Conservation (phyloP, 2,329 filamentous ascomycete genomes). For the Thielaviopsis musarum region DNA sequence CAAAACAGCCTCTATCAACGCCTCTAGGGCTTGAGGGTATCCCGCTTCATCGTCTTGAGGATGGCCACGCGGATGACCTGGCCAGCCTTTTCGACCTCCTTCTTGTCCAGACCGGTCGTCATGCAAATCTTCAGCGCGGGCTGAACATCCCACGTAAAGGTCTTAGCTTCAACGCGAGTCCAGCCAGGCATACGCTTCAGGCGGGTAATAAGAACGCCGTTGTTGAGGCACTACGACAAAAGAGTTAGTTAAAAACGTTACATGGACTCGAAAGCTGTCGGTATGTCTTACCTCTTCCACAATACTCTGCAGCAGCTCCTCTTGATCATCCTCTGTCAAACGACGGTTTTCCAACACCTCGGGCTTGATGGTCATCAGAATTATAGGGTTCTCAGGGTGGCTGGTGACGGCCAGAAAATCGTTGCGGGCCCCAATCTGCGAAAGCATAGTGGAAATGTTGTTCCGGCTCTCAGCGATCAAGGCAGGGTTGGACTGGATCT, state of each 20-base stretch:
- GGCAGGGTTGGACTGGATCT: conserved; percentile 77
- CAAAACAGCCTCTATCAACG: not conserved
- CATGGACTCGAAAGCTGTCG: not conserved
- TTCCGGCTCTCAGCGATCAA: conserved; percentile 65
- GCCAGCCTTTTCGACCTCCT: conserved; percentile 91
- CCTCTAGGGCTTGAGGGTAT: conserved; percentile 8
- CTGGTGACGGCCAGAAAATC: conserved; percentile 84
- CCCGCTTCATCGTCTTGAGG: conserved; percentile 70
- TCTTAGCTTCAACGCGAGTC: conserved; percentile 45
- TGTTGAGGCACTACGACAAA: conserved; percentile 50
- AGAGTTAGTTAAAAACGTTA: not conserved
- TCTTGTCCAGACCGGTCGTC: conserved; percentile 73
- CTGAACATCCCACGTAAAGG: conserved; percentile 50
- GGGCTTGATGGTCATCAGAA: conserved; percentile 68
- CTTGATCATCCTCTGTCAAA: conserved; percentile 59
- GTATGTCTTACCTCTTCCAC: conserved; percentile 74
- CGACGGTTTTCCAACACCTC: conserved; percentile 60
- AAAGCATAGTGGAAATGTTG: conserved; percentile 70
- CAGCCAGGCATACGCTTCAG: conserved; percentile 62
- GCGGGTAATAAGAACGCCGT: conserved; percentile 77
- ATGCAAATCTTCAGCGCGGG: conserved; percentile 85
- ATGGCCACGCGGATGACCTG: conserved; percentile 78
- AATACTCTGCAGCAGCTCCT: conserved; percentile 69
- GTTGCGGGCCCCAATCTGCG: conserved; percentile 78
- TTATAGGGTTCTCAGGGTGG: conserved; percentile 66